Evolutionary conservation across 257 asterid species (phyloP).

Genomic region (Solanum bulbocastanum): DNA sequence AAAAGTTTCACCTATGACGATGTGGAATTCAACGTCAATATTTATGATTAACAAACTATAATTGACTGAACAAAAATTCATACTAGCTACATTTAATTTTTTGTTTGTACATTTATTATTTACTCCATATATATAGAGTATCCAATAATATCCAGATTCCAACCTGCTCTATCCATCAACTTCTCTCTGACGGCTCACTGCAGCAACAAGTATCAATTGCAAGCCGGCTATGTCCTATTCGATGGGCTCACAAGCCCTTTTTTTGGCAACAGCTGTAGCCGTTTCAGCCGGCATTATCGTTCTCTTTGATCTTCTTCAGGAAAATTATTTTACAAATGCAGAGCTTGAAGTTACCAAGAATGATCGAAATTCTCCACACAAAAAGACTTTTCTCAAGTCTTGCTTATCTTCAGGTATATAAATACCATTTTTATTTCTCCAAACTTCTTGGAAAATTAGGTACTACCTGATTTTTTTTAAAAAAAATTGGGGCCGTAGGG

Average conservation of each 20-base stretch:
- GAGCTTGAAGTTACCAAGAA: neutral
- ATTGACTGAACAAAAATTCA: neutral
- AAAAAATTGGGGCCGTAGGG: too few relatives aligned
- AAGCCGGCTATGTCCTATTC: constrained; percentile 17
- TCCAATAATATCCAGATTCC: neutral
- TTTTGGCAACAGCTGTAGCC: constrained; percentile 80
- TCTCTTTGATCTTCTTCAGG: constrained; percentile 45
- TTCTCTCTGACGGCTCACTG: neutral
- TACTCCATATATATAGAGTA: neutral
- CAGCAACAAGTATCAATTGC: neutral
- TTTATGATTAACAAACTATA: neutral
- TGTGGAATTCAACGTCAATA: neutral
- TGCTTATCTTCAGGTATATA: constrained; percentile 60
- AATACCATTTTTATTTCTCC: neutral
- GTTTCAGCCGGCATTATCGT: constrained; percentile 70
- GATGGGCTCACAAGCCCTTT: constrained; percentile 54
- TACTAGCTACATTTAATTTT: too few relatives aligned
- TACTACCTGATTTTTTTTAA: too few relatives aligned
- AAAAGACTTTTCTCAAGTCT: constrained; percentile 22
- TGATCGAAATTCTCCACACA: neutral
- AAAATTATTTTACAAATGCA: constrained; percentile 17
- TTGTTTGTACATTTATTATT: neutral
- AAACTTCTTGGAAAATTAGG: neutral
- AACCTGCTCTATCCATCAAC: neutral
- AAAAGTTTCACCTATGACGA: too few relatives aligned